A percentile compares a stretch with the other conserved stretches of the same genome.
These are phyloP conservation scores for Xylaria arbuscula DNA, from an alignment of 2,329 filamentous ascomycete genomes.

Conservation along the genomic window DNA sequence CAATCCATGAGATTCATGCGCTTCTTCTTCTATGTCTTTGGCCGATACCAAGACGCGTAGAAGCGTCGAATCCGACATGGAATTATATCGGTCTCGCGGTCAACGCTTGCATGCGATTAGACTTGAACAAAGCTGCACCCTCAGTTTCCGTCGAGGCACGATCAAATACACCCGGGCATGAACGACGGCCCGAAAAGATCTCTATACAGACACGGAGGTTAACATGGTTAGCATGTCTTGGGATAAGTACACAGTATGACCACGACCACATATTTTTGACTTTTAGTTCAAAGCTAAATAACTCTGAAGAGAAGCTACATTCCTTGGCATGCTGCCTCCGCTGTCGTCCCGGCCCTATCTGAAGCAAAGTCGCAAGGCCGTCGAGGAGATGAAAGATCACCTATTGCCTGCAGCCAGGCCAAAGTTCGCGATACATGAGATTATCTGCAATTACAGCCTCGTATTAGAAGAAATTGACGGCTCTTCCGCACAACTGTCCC, in stretches of 20 bases:
- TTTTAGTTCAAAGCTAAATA: slow-evolving; percentile 4
- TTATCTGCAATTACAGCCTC: slow-evolving; percentile 31
- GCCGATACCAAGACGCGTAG: slow-evolving; percentile 24
- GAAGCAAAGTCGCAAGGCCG: slow-evolving; percentile 27
- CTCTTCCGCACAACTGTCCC: slow-evolving; percentile 23
- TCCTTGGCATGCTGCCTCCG: slow-evolving; percentile 32
- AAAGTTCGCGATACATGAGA: slow-evolving; percentile 26
- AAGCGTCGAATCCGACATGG: slow-evolving; percentile 26
- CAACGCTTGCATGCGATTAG: slow-evolving; percentile 30
- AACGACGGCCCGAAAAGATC: not conserved
- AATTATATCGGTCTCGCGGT: slow-evolving; percentile 35
- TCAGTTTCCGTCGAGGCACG: not conserved
- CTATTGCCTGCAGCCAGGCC: slow-evolving; percentile 14
- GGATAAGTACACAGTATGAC: slow-evolving; percentile 32
- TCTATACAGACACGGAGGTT: slow-evolving; percentile 25
- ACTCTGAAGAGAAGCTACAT: slow-evolving; percentile 29
- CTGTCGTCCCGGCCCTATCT: slow-evolving; percentile 25
- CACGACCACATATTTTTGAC: not conserved
- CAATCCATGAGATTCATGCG: slow-evolving; percentile 34
- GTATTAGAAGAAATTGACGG: slow-evolving; percentile 32
- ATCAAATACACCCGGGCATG: not conserved
- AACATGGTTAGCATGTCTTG: slow-evolving; percentile 34
- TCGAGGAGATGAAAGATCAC: slow-evolving; percentile 20
- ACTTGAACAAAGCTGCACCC: slow-evolving; percentile 20
- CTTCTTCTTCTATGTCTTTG: slow-evolving; percentile 34